Base-by-base conservation (phyloP, 208 protist genomes). In the Acanthamoeba castellanii region DNA sequence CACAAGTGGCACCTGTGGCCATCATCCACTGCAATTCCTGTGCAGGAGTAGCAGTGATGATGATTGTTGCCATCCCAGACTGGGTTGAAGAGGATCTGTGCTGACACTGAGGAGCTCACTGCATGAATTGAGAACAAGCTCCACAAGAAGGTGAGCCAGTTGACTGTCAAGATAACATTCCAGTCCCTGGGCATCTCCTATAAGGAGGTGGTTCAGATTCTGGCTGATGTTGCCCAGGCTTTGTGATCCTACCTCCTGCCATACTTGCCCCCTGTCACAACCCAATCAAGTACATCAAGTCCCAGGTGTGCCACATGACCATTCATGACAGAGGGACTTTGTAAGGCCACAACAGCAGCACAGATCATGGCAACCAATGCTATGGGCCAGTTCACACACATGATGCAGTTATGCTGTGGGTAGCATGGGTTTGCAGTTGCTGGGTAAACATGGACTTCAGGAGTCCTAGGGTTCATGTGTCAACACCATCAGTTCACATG, bases 221-320 rank as follows among this genome's bases (percentile, higher is more conserved):
- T n/a, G n/a, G n/a, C n/a, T n/a, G n/a, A n/a, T n/a, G n/a, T n/a
- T n/a, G n/a, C n/a, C n/a, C n/a, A 3, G 68, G 68, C 11, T 76
- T 76, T 8, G 34, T 7, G 3, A 32, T 87, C 13, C 47, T 87
- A 30, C 78, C 78, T 87, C 8, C 78, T 42, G 11, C 78, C 78
- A 16, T 87, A 87, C 32, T 87, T 42, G 7, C 78, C 78, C 7
- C 47, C n/a, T 87, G n/a, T n/a, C n/a, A n/a, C 22, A 87, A 87
- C 27, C 78, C 47, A 5, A 59, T 87, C 14, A 42, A 87, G 47
- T 87, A 87, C 47, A 87, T 87, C 78, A 87, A 87, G 11, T 3
- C 16, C 14, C 14, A 20, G 9, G 47, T 87, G 45, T 18, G 47
- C 13, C 55, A 11, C 6, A 20, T 9, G 25, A n/a, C 52, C 42